These are phyloP conservation scores for Yarrowia porcina DNA, from an alignment of 805 yeast genomes.

Conservation along the genomic window DNA sequence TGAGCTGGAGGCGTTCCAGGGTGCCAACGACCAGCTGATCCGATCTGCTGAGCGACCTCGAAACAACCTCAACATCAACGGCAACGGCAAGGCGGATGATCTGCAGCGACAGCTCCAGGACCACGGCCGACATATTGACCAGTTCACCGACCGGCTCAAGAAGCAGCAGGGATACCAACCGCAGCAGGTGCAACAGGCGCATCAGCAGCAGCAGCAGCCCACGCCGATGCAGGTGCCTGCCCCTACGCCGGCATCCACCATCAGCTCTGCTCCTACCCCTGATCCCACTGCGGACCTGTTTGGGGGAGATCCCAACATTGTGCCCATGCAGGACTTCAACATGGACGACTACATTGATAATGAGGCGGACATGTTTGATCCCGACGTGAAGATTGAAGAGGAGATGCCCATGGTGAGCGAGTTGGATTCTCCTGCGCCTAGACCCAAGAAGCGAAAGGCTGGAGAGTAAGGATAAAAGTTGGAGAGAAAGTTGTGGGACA, in stretches of 20 bases:
- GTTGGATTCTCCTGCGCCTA: conserved; percentile 8
- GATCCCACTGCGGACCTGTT: conserved; percentile 5
- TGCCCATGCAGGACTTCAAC: conserved; percentile 18
- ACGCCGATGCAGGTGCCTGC: neutral
- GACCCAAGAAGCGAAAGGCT: conserved; percentile 24
- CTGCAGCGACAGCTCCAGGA: conserved; percentile 21
- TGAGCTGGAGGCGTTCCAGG: conserved; percentile 27
- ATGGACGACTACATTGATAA: conserved; percentile 23
- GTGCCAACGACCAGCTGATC: conserved; percentile 25
- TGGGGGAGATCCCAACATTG: neutral
- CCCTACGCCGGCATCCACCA: conserved; percentile 10
- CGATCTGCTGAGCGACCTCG: conserved; percentile 17
- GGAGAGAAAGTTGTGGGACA: neutral
- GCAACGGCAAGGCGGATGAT: conserved; percentile 17
- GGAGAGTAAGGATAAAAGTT: neutral
- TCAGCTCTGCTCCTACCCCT: conserved; percentile 9
- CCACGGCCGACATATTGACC: conserved; percentile 22
- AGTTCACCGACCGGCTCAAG: conserved; percentile 19
- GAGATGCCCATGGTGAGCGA: conserved; percentile 7
- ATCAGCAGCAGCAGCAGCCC: neutral
- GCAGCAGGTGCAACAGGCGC: neutral
- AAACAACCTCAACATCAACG: conserved; percentile 22
- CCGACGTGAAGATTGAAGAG: conserved; percentile 16
- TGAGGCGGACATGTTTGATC: conserved; percentile 23
- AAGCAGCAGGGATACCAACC: conserved; percentile 21